Base-by-base conservation (phyloP, 2,329 filamentous ascomycete genomes). In the Falciphora oryzae region DNA sequence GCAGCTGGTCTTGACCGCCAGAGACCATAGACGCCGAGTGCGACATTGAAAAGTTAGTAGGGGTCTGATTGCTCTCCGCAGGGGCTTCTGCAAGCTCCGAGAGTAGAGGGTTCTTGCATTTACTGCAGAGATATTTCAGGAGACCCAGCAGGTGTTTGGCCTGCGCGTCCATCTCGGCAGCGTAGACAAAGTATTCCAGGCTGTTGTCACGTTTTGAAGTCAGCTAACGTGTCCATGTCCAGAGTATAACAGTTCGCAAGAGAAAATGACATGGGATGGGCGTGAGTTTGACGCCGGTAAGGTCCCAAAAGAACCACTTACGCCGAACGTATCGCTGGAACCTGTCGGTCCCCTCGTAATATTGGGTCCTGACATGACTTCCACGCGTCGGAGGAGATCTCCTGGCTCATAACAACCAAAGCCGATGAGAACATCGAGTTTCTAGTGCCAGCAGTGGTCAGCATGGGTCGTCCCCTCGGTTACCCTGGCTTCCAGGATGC, bases 401-500 rank as follows among this genome's bases (percentile, higher is more conserved):
- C 82, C 69, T 86, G 87, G 68, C 82, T 83, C 59, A 85, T 72
- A 4, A 86, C 75, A 38, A 86, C 77, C 2, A 87, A 75, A 0
- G 80, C 77, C 1, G 84, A 81, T 6, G 83, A 77, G 66, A 86
- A 86, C 56, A 87, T 76, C 64, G 83, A 85, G 69, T 86, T 81
- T 68, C 85, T 87, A 32, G 25, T 13, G 2, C 22, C 2, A 0
- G 18, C 18, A 53, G 4, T 22, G 44, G 22, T 53, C n/a, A 53
- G 44, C 22, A n/a, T 53, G 44, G 44, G 10, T 22, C 18, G 4
- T 44, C 18, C 4, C 16, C 38, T 53, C 22, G 7, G 32, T 2
- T 35, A 35, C 13, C 32, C 32, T 35, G 32, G 32, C 8, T 29
- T 29, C 29, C 29, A 29, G 29, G 29, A 29, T 6, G 29, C 29